Evolutionary conservation across 345 rosid species (phyloP).

Genomic region (Aethionema arabicum): DNA sequence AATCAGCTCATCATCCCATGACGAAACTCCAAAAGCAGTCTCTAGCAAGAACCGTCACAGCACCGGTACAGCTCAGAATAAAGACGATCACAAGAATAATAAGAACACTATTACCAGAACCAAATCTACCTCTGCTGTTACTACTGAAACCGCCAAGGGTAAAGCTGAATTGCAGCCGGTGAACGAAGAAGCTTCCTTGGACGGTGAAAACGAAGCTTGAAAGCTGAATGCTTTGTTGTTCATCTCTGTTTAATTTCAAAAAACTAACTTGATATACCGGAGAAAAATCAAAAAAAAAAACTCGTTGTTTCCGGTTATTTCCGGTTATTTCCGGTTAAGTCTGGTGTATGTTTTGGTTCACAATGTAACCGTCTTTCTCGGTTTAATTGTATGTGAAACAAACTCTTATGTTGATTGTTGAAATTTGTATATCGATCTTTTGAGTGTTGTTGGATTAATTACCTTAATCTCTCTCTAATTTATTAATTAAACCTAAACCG

Average conservation of each 20-base stretch:
- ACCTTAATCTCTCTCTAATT: neutral
- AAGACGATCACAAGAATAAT: slow-evolving; percentile 32
- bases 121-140: too few species aligned
- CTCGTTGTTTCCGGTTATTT: slow-evolving; percentile 31
- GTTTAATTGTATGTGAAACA: slow-evolving; percentile 22
- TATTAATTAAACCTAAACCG: slow-evolving; percentile 17
- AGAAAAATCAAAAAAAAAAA: slow-evolving; percentile 26
- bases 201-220: slow-evolving; percentile 27
- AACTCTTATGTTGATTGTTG: slow-evolving; percentile 28
- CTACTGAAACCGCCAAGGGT: slow-evolving; percentile 36
- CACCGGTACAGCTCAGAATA: slow-evolving; percentile 45
- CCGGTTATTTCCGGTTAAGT: slow-evolving; percentile 33
- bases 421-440: slow-evolving; percentile 17
- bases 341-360: slow-evolving; percentile 30
- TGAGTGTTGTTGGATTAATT: slow-evolving; percentile 3
- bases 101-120: slow-evolving; percentile 14
- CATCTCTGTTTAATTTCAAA: slow-evolving; percentile 23
- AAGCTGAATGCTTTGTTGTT: slow-evolving; percentile 23
- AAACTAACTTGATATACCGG: slow-evolving; percentile 30
- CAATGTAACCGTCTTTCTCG: slow-evolving; percentile 29
- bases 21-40: slow-evolving; percentile 24
- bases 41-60: slow-evolving; percentile 37
- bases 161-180: slow-evolving; percentile 47
- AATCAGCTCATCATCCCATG: slow-evolving; percentile 34
- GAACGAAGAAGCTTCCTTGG: slow-evolving; percentile 37